Evolutionary conservation across 257 asterid genomes (phyloP).

Genomic region (Salvia splendens): DNA sequence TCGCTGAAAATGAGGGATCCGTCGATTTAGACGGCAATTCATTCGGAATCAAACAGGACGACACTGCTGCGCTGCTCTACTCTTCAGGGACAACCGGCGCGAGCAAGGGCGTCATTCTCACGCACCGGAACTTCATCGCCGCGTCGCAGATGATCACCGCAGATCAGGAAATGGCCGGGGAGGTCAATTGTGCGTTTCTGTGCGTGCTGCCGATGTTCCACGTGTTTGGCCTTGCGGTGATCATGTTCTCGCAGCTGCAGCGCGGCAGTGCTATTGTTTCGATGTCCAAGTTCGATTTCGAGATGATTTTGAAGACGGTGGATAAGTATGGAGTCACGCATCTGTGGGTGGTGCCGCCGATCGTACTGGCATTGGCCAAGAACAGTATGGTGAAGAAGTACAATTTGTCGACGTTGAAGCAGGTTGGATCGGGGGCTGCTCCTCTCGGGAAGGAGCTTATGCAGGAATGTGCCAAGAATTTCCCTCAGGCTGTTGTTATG

Average conservation of each 20-base stretch:
- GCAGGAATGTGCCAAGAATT: constrained; percentile 88
- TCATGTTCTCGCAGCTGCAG: constrained; percentile 76
- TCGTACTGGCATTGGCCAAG: constrained; percentile 78
- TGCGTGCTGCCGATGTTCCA: constrained; percentile 93
- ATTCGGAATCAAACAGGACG: constrained; percentile 48
- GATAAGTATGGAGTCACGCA: constrained; percentile 67
- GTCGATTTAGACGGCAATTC: constrained; percentile 36
- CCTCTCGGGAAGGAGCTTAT: constrained; percentile 87
- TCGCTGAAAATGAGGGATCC: constrained; percentile 52
- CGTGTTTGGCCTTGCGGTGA: constrained; percentile 77
- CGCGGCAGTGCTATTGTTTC: constrained; percentile 74
- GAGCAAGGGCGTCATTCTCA: constrained; percentile 84
- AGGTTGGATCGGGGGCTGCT: constrained; percentile 90
- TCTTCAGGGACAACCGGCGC: constrained; percentile 94
- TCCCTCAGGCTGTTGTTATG: constrained; percentile 66
- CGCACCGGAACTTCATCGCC: constrained; percentile 75
- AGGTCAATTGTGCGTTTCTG: constrained; percentile 50
- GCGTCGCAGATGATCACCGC: constrained; percentile 59
- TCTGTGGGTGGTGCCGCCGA: constrained; percentile 91
- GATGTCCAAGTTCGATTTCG: constrained; percentile 73
- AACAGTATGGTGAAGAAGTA: constrained; percentile 55
- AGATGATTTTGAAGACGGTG: constrained; percentile 57
- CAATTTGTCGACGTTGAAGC: constrained; percentile 61
- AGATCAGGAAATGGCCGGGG: constrained; percentile 75
- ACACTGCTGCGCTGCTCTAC: constrained; percentile 75